phyloP scores from a whole-genome alignment of 2,329 filamentous ascomycete species.

The Achaetomium macrosporum region DNA sequence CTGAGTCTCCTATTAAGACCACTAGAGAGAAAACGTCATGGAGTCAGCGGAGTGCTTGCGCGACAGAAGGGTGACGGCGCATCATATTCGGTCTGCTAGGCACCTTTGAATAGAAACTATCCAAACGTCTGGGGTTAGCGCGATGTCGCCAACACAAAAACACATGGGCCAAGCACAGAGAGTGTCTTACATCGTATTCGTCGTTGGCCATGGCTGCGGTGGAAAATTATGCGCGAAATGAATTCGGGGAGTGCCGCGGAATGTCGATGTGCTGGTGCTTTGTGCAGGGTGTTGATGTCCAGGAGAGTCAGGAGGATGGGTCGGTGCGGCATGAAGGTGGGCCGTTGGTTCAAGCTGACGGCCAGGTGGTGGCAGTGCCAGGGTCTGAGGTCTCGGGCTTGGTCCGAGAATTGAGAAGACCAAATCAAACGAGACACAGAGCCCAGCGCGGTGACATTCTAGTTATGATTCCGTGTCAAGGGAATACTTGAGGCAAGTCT shows the following conservation, averaged over 20 bases:
- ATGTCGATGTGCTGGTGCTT: constrained; percentile 24
- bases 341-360: constrained; percentile 22
- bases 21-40: constrained; percentile 46
- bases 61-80: constrained; percentile 15
- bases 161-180: constrained; percentile 18
- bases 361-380: constrained; percentile 17
- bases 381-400: background rate
- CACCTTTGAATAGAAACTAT: constrained; percentile 99
- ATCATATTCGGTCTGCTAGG: constrained; percentile 16
- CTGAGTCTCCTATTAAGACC: constrained; percentile 97
- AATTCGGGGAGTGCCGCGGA: constrained; percentile 22
- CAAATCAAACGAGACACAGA: background rate
- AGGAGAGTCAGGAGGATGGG: constrained; percentile 24
- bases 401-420: background rate
- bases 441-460: too few relatives aligned
- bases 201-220: constrained; percentile 87
- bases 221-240: constrained; percentile 23
- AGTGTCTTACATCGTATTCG: constrained; percentile 88
- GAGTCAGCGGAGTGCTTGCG: constrained; percentile 29
- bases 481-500: too few relatives aligned
- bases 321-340: constrained; percentile 27
- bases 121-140: constrained; percentile 32
- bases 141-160: constrained; percentile 17
- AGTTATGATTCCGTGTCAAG: too few relatives aligned
- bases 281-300: constrained; percentile 21